A percentile compares a stretch with the other conserved stretches of the same genome.
phyloP scores from a whole-genome alignment of 495 filamentous ascomycete genomes.

The Tuber borchii region DNA sequence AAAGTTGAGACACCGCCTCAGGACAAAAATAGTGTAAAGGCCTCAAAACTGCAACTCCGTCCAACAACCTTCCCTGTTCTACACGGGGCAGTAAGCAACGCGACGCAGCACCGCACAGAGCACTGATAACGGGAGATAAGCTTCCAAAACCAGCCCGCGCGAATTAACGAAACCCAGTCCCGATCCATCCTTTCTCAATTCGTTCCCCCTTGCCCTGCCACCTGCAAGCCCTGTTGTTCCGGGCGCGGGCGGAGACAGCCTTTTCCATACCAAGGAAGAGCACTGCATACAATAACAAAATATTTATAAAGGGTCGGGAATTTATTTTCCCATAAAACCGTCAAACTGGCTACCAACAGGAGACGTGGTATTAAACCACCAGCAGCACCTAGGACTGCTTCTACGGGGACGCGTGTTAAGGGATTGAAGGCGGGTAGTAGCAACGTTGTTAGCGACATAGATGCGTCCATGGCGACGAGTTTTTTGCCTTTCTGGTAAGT shows the following conservation, averaged over 20 bases:
- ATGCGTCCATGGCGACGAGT: conserved; percentile 41
- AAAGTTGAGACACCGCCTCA: background rate
- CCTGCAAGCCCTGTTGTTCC: background rate
- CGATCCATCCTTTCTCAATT: conserved; percentile 6
- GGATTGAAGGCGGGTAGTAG: conserved; percentile 33
- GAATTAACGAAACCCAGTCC: conserved; percentile 6
- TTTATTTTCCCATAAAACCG: conserved; percentile 20
- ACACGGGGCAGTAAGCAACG: background rate
- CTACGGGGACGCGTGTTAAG: conserved; percentile 21
- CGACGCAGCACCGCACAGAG: background rate
- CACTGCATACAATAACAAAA: background rate
- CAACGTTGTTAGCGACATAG: conserved; percentile 28
- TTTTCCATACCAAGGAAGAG: background rate
- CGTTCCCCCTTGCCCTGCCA: conserved; percentile 2
- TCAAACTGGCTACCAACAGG: conserved; percentile 42
- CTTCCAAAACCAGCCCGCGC: background rate
- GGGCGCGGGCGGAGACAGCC: conserved; percentile 2
- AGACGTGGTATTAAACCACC: conserved; percentile 42
- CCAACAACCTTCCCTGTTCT: conserved; percentile 2
- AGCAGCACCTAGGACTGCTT: conserved; percentile 32
- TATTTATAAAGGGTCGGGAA: conserved; percentile 6
- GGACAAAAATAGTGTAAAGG: background rate
- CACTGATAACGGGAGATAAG: conserved; percentile 4
- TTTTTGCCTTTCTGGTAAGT: conserved; percentile 42
- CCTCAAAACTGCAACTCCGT: conserved; percentile 2